A percentile compares a stretch with the other conserved stretches of the same genome.
Conservation (phyloP, 495 filamentous ascomycete species). For the Lentithecium fluviatile region DNA sequence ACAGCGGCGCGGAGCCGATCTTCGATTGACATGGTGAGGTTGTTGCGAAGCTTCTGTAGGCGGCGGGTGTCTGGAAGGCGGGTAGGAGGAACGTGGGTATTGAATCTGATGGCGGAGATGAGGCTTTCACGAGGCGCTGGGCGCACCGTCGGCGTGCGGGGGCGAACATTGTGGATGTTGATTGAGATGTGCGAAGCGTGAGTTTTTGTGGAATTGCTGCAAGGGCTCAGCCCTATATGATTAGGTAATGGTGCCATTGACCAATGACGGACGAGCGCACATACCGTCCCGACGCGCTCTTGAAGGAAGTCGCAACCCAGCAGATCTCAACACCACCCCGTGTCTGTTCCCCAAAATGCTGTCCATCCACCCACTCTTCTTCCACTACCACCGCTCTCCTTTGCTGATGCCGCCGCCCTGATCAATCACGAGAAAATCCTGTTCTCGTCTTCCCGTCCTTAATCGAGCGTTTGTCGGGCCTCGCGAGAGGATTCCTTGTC, state of each 20-base stretch:
- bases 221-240: conserved; percentile 4
- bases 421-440: too few species aligned
- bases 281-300: too few species aligned
- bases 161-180: conserved; percentile 21
- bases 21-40: conserved; percentile 68
- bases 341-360: too few species aligned
- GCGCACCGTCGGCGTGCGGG: conserved; percentile 27
- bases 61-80: conserved; percentile 54
- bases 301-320: too few species aligned
- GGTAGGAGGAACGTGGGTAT: conserved; percentile 74
- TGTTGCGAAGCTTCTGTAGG: conserved; percentile 67
- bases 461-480: too few species aligned
- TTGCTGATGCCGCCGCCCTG: too few species aligned
- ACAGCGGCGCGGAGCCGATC: conserved; percentile 77
- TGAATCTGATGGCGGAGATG: conserved; percentile 40
- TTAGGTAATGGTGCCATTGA: neutral
- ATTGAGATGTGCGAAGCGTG: conserved; percentile 1
- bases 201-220: conserved; percentile 3
- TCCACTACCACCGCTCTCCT: too few species aligned
- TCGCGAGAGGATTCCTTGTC: too few species aligned
- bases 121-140: neutral
- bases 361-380: too few species aligned
- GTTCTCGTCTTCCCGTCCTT: too few species aligned
- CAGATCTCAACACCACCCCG: too few species aligned
- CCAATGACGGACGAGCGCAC: too few species aligned